Evolutionary conservation across 805 yeast genomes (phyloP), one percentile per base, ranked within the genome.

Genomic region (Metschnikowia hibisci): DNA sequence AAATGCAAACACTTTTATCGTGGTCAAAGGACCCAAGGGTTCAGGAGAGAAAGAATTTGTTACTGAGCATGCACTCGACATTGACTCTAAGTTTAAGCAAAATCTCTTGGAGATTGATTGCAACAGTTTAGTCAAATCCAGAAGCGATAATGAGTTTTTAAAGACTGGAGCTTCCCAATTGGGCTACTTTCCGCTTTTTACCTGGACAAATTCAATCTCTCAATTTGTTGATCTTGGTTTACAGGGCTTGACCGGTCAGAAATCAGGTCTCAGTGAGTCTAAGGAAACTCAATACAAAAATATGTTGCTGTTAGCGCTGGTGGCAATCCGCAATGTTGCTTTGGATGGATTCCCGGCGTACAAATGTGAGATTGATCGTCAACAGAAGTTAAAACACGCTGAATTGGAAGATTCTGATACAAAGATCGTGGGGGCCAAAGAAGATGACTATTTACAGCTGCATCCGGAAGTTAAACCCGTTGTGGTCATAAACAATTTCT

Each of bases 141-240:
- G 96, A 53, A 80, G 82, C 27, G 96, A 89, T 50, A 71, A 82
- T 3, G 74, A 74, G 26, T 80, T 87, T 50, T 67, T 93, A 34
- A 75, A 77, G 43, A 75, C 76, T 41, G 76, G 87, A 14, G 88
- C 98, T 0, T 67, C 66, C 20, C 87, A 87, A 60, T 57, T 89
- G 20, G 99, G 99, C 0, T 93, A 93, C 62, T 87, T 78, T 69
- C 99, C 99, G 0, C 82, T 87, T 5, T 93, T 93, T 61, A 86
- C 96, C 16, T 91, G 97, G 96, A 67, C 90, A 47, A 87, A 87
- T 60, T 78, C 84, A 2, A 67, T 90, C 10, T 80, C 96, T 0
- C 78, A 81, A 45, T 81, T 89, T 46, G 67, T 87, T 36, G 99
- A 93, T 64, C 71, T 93, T 55, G 87, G 82, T 42, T 84, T 86